Base-by-base conservation (phyloP, 257 asterid species). In the Penstemon eatonii region DNA sequence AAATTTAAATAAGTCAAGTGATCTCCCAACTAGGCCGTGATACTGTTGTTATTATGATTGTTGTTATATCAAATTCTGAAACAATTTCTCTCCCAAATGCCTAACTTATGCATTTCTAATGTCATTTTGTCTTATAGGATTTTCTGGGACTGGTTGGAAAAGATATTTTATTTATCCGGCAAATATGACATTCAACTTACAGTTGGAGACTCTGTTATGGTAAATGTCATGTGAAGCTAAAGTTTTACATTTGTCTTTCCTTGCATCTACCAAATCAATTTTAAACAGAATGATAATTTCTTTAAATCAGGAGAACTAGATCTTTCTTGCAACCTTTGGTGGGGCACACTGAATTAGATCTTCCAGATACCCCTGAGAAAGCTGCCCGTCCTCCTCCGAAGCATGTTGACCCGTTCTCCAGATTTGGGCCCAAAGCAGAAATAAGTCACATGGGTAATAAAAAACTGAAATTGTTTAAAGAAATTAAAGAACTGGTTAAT, bases 141-240 rank as follows among this genome's bases (percentile, higher is more conserved):
- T 94, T 94, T 79, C 87, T 94, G 78, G 96, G 99, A 73, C 87
- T 94, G 70, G 99, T 94, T 69, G 99, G 99, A 91, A 74, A 89
- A 89, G 74, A 82, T 94, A 57, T 89, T 76, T 78, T 94, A 94
- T 83, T 79, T 91, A 67, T 91, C 99, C 4, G 99, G 96, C 64
- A 83, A 59, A 71, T 91, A 89, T 71, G 95, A 91, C 69, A 82
- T 94, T 82, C 88, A 89, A 69, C 96, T 94, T 58, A 83, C 96
- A 62, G 83, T 94, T 56, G 99, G 99, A 47, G 99, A 94, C 82
- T 68, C 83, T 18, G 87, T 78, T 77, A 94, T 94, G 99, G 99
- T 89, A 90, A 79, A 64, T 75, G 50, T 63, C 56, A 45, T 57
- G 7, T 15, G 52, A 61, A 68, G 66, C 45, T 25, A 25, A 25